Conservation (phyloP, 2,329 filamentous ascomycete species). For the Verticillium longisporum region DNA sequence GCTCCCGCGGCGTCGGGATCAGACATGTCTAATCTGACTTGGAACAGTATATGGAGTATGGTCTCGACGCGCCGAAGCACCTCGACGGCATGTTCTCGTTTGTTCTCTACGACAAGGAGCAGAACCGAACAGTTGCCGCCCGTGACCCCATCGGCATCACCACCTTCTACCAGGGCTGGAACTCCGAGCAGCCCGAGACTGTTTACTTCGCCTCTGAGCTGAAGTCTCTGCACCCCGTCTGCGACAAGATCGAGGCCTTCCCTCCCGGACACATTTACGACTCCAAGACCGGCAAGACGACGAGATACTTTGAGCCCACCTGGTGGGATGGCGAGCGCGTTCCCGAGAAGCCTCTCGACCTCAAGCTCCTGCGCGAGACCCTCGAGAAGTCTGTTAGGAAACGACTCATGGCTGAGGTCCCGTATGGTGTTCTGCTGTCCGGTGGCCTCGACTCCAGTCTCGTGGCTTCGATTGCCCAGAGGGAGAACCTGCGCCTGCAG, state of each 20-base stretch:
- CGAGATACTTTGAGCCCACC: constrained; percentile 81
- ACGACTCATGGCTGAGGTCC: constrained; percentile 96
- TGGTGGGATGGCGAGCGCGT: constrained; percentile 85
- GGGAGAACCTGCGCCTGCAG: constrained; percentile 77
- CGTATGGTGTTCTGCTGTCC: constrained; percentile 91
- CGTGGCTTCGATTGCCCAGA: constrained; percentile 90
- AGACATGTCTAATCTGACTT: neutral
- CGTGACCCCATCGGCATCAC: constrained; percentile 96
- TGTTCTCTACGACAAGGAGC: constrained; percentile 92
- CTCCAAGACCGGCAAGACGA: constrained; percentile 79
- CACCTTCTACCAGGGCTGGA: constrained; percentile 93
- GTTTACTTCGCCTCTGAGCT: constrained; percentile 97
- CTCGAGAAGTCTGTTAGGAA: constrained; percentile 92
- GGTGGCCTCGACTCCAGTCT: constrained; percentile 94
- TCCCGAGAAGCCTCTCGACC: constrained; percentile 74
- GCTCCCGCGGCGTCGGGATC: neutral
- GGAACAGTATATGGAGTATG: constrained; percentile 80
- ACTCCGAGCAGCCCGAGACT: constrained; percentile 71
- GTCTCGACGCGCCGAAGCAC: constrained; percentile 82
- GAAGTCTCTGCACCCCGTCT: constrained; percentile 87
- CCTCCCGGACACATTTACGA: constrained; percentile 95
- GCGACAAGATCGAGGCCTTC: constrained; percentile 91
- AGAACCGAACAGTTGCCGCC: constrained; percentile 87
- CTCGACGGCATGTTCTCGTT: constrained; percentile 99
- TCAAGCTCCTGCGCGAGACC: constrained; percentile 71